Evolutionary conservation across 2,329 filamentous ascomycete species (phyloP), one percentile per base, ranked within the genome.

Genomic region (Colletotrichum sp.): DNA sequence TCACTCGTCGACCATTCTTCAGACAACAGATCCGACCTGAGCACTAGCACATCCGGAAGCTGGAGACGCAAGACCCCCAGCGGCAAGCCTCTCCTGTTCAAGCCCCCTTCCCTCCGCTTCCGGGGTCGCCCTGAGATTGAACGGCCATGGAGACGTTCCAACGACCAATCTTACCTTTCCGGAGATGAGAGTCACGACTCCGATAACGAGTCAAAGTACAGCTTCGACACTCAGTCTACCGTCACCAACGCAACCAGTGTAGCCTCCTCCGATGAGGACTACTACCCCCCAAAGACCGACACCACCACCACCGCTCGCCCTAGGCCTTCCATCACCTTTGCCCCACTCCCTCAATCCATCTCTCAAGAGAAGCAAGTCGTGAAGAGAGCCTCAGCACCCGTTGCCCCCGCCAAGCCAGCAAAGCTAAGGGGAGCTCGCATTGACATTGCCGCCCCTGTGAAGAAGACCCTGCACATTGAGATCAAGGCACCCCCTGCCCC

Each of bases 181-280:
- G 77, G 69, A n/a, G 77, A 78, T 15, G 75, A 78, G 13, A 67
- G 65, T 34, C 67, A 74, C 30, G 77, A 78, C 55, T 78, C 77
- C 6, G 77, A 78, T 13, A 71, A 55, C 12, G 77, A 78, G 58
- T 78, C 75, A 10, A 77, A 75, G 60, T 78, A 66, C 65, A 78
- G 71, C 65, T 78, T 74, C 32, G 73, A 72, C 48, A 70, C 75
- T 28, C 58, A 43, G 26, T 74, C 75, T n/a, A 60, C 68, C 55
- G 24, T 77, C 64, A 78, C 77, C 6, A 67, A 64, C 65, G 77
- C 77, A n/a, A 78, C 77, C n/a, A 78, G 77, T 48, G 72, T 78
- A 26, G 73, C 71, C 3, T 71, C 71, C 6, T 71, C 71, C 15
- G 71, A 67, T 8, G 73, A 75, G 12, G 52, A 75, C 6, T 55